Evolutionary conservation across 768 basidiomycete genomes (phyloP).

Genomic region (Psilocybe subaeruginosa): DNA sequence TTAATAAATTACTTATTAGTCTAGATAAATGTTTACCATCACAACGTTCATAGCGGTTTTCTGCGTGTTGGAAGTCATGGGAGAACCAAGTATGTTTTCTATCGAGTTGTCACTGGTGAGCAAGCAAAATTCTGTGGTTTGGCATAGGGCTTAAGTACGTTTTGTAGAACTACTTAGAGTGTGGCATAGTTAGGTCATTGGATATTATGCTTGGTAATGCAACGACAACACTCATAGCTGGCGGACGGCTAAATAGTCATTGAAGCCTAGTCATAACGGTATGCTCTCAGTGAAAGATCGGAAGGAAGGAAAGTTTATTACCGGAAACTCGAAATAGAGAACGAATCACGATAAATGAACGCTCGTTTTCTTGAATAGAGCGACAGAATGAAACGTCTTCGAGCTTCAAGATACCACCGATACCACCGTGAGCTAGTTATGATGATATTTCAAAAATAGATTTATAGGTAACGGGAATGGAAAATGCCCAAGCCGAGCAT

Average conservation of each 20-base stretch:
- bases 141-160: neutral
- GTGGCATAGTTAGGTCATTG: neutral
- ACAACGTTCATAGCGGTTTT: slow-evolving; percentile 51
- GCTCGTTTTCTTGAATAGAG: neutral
- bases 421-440: too few relatives aligned
- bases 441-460: too few relatives aligned
- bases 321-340: neutral
- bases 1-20: neutral
- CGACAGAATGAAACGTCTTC: neutral
- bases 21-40: slow-evolving; percentile 36
- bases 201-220: neutral
- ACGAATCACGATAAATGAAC: too few relatives aligned
- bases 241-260: neutral
- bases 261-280: neutral
- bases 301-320: neutral
- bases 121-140: neutral
- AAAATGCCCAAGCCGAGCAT: too few relatives aligned
- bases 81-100: neutral
- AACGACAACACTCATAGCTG: neutral
- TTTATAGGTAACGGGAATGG: too few relatives aligned
- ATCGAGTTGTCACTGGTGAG: neutral
- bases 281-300: neutral
- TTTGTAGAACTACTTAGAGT: neutral
- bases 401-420: neutral
- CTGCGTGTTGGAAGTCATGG: slow-evolving; percentile 30